phyloP scores from a whole-genome alignment of 345 rosid genomes.

The Salix brachista region DNA sequence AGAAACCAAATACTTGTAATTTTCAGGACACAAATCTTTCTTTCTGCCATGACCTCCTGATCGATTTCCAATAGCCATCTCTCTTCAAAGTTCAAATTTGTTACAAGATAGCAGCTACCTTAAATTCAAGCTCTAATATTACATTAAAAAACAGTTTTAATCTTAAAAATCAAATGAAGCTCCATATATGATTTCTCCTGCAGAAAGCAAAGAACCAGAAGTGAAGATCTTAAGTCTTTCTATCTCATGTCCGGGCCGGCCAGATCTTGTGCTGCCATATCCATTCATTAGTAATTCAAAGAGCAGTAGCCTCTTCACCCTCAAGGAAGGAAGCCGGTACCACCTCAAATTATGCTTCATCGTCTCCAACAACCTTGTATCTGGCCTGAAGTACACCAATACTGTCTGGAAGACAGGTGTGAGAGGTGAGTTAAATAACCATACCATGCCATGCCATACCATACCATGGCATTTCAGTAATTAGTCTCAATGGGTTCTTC shows the following conservation, averaged over 20 bases:
- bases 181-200: no score
- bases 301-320: slow-evolving; percentile 23
- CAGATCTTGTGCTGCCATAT: slow-evolving; percentile 26
- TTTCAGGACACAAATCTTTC: no score
- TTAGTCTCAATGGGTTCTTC: neutral
- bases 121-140: no score
- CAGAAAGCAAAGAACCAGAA: slow-evolving; percentile 23
- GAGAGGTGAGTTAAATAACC: slow-evolving; percentile 11
- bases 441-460: neutral
- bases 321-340: slow-evolving; percentile 29
- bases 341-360: slow-evolving; percentile 25
- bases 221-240: slow-evolving; percentile 25
- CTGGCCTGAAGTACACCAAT: slow-evolving; percentile 30
- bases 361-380: slow-evolving; percentile 26
- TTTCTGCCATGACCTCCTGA: no score
- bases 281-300: slow-evolving; percentile 19
- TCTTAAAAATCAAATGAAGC: no score
- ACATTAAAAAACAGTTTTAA: no score
- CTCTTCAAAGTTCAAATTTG: no score
- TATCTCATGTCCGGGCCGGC: slow-evolving; percentile 25
- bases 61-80: no score
- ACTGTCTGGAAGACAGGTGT: slow-evolving; percentile 39
- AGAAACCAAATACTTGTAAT: no score
- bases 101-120: no score
- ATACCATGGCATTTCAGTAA: neutral